Evolutionary conservation across 163 green algal genomes (phyloP).

Genomic region (Scenedesmus sp.): DNA sequence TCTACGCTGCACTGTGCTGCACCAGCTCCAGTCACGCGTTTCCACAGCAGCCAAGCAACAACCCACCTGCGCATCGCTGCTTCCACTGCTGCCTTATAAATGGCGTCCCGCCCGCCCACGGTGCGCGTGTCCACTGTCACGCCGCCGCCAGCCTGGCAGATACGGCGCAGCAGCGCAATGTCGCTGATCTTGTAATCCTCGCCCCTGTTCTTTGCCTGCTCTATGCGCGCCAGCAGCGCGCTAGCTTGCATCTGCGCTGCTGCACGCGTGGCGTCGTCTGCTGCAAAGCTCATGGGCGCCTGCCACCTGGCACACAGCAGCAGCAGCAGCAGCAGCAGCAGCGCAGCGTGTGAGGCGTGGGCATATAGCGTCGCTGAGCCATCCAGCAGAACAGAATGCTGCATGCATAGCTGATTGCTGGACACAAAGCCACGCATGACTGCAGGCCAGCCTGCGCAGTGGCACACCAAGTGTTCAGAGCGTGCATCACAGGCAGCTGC

Average conservation of each 20-base stretch:
- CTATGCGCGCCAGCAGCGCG: not conserved
- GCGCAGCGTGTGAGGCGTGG: too few relatives aligned
- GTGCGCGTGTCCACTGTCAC: constrained; percentile 61
- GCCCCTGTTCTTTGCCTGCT: constrained; percentile 55
- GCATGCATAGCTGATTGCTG: too few relatives aligned
- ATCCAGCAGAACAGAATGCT: not conserved
- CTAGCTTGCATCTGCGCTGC: constrained; percentile 17
- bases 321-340: not conserved
- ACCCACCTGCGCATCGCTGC: constrained; percentile 42
- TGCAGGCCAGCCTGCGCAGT: too few relatives aligned
- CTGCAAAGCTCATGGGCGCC: constrained; percentile 37
- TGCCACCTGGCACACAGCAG: constrained; percentile 40
- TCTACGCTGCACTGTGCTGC: too few relatives aligned
- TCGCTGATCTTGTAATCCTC: constrained; percentile 62
- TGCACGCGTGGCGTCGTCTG: not conserved
- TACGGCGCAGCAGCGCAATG: constrained; percentile 56
- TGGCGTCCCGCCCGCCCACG: constrained; percentile 54
- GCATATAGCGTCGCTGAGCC: not conserved
- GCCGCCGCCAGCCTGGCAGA: constrained; percentile 59
- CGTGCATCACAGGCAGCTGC: too few relatives aligned
- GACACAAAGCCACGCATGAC: too few relatives aligned
- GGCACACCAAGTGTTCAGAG: too few relatives aligned
- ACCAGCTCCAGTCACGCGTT: not conserved
- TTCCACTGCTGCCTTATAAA: constrained; percentile 45
- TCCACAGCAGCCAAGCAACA: not conserved